Evolutionary conservation across 139 green algal genomes (phyloP), one percentile per base, ranked within the genome.

Genomic region (Nannochloris sp.): DNA sequence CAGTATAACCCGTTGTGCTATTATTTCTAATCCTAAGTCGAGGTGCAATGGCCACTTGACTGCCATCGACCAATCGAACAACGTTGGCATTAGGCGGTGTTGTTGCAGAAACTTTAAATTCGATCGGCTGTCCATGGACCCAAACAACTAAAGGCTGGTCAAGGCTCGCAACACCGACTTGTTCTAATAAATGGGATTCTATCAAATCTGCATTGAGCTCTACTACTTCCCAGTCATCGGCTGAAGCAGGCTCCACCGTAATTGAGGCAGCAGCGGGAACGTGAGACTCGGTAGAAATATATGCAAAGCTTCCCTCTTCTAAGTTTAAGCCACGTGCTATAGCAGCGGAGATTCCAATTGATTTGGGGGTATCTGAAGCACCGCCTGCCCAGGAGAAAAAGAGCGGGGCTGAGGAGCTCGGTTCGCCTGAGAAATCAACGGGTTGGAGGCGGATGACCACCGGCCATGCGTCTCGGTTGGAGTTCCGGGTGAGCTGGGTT

Each of bases 201-300:
- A 96, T 63, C 35, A 81, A 79, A 2, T 73, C 82, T 2, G 78
- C 83, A 61, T 94, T 91, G 30, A 82, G 60, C 64, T 96, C 82
- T 54, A 95, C 66, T 38, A 94, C 55, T 71, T 96, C 89, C 89
- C 89, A 96, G 70, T 96, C 89, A 63, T 88, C 85, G 13, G 61
- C 45, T 13, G 44, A 71, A 32, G 74, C 75, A 1, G 84, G 84
- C 35, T 90, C 85, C 6, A 91, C 63, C 12, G 48, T 71, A 14
- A 90, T 75, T 1, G 35, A 65, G 6, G 46, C 53, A 2, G 85
- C 84, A 3, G 25, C 19, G n/a, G 80, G 69, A 10, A 84, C 57
- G 10, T 67, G 63, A 12, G 75, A 55, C 27, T 83, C 33, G 6
- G 71, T 58, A 1, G 48, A 12, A n/a, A 82, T 39, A 29, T 47